Evolutionary conservation across 2,329 filamentous ascomycete genomes (phyloP), one percentile per base, ranked within the genome.

Genomic region (Fusarium decemcellulare): DNA sequence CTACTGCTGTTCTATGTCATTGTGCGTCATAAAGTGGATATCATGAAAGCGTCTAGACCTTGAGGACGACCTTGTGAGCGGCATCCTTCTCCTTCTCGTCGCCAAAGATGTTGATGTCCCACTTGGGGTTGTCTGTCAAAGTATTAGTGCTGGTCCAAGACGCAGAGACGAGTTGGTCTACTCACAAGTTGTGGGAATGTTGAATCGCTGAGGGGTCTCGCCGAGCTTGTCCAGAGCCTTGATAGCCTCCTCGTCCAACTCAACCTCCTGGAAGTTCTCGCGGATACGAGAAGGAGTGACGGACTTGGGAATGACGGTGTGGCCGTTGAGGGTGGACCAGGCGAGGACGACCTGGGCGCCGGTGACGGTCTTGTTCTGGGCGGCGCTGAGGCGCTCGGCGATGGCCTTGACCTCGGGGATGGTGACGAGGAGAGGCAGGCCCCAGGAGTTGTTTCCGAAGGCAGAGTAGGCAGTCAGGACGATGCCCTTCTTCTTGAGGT

Each of bases 291-390:
- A 84, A 52, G 88, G 84, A 60, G 87, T 93, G 68, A 93, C 91
- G 18, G 87, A 91, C 85, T 94, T 94, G 75, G 92, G 92, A 72
- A 94, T 93, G 71, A 94, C 92, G 72, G 85, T 88, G 80, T 90
- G 90, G 58, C 89, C 90, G 71, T 88, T 80, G 46, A 85, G 72
- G 81, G 85, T 77, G 82, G 82, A 78, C 88, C 89, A 90, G 83
- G 90, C 76, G 81, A 89, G 78, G 84, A 84, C 74, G 66, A 84
- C 81, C 72, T 84, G 82, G 46, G 82, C 82, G 15, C 80, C 76
- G 12, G 81, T 83, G 62, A 82, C 80, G 47, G 71, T 72, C 81
- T 77, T 79, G 67, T 78, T 77, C 71, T 77, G 76, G 57, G 70
- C 65, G 54, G 70, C 60, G 63, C 75, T 71, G 51, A 82, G 75